These are phyloP conservation scores for Cornus florida DNA, from an alignment of 148 eudicot genomes.

Conservation along the genomic window DNA sequence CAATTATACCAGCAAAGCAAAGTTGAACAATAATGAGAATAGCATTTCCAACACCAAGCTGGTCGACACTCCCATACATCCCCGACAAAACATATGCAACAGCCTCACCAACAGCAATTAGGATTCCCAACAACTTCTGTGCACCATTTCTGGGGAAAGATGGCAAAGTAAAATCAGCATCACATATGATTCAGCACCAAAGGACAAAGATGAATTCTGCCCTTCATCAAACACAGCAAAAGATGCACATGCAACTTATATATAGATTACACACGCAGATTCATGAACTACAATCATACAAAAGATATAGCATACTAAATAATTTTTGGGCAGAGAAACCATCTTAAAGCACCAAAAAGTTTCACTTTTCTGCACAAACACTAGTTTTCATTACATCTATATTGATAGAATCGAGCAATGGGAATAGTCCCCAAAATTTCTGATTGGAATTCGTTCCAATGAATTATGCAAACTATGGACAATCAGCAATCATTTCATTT, in stretches of 20 bases:
- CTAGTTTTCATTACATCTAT: too few relatives aligned
- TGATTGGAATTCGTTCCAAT: too few relatives aligned
- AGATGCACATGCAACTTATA: background rate
- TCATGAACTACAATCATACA: background rate
- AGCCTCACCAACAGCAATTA: slow-evolving; percentile 87
- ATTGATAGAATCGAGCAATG: too few relatives aligned
- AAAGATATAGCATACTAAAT: background rate
- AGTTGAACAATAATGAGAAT: slow-evolving; percentile 79
- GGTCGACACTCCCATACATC: slow-evolving; percentile 79
- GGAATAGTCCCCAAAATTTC: background rate
- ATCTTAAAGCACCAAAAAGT: background rate
- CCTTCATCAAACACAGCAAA: background rate
- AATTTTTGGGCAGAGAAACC: background rate
- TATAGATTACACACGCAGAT: background rate
- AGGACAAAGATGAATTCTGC: background rate
- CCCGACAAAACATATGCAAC: slow-evolving; percentile 92
- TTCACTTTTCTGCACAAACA: background rate
- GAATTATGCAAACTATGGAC: background rate
- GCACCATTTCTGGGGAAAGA: slow-evolving; percentile 59
- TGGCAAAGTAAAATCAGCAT: slow-evolving; percentile 2
- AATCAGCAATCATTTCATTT: background rate
- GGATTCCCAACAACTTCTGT: slow-evolving; percentile 78
- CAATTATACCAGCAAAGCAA: slow-evolving; percentile 81
- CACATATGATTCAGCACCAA: background rate
- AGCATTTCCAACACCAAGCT: slow-evolving; percentile 83